Evolutionary conservation across 2,329 filamentous ascomycete species (phyloP).

Genomic region (Calonectria pteridis): DNA sequence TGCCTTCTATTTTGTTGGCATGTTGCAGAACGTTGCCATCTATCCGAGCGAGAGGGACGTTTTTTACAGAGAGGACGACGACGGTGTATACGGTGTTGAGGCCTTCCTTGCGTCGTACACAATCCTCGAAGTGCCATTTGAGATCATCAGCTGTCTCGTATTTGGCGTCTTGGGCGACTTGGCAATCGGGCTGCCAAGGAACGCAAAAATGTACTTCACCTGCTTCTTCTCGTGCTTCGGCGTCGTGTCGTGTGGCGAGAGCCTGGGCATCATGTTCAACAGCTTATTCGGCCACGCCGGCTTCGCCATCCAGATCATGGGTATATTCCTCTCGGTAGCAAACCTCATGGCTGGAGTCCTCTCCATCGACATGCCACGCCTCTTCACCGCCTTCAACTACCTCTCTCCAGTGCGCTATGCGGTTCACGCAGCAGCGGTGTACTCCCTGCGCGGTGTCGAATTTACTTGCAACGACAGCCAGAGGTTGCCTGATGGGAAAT

Average conservation of each 20-base stretch:
- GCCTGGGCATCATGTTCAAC: slow-evolving; percentile 83
- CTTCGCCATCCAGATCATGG: slow-evolving; percentile 81
- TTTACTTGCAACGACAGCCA: slow-evolving; percentile 76
- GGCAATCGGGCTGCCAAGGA: slow-evolving; percentile 74
- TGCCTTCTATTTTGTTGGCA: slow-evolving; percentile 80
- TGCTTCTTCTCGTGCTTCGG: slow-evolving; percentile 78
- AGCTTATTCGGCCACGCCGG: slow-evolving; percentile 80
- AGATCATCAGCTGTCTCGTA: slow-evolving; percentile 73
- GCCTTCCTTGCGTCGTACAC: slow-evolving; percentile 80
- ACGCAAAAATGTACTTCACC: slow-evolving; percentile 74
- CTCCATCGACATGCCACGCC: slow-evolving; percentile 75
- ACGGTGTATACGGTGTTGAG: slow-evolving; percentile 78
- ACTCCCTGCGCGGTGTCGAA: slow-evolving; percentile 68
- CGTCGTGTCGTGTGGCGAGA: slow-evolving; percentile 81
- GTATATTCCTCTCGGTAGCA: slow-evolving; percentile 76
- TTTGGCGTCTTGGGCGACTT: slow-evolving; percentile 75
- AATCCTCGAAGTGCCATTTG: slow-evolving; percentile 78
- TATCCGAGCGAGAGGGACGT: slow-evolving; percentile 81
- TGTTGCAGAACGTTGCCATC: slow-evolving; percentile 83
- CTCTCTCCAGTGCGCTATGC: slow-evolving; percentile 79
- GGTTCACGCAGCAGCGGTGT: slow-evolving; percentile 75
- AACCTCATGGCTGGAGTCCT: slow-evolving; percentile 80
- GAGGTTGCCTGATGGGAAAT: slow-evolving; percentile 69
- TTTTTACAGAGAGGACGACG: slow-evolving; percentile 82
- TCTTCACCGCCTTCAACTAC: slow-evolving; percentile 78